phyloP scores from a whole-genome alignment of 495 filamentous ascomycete species.

The Neurospora sp. region DNA sequence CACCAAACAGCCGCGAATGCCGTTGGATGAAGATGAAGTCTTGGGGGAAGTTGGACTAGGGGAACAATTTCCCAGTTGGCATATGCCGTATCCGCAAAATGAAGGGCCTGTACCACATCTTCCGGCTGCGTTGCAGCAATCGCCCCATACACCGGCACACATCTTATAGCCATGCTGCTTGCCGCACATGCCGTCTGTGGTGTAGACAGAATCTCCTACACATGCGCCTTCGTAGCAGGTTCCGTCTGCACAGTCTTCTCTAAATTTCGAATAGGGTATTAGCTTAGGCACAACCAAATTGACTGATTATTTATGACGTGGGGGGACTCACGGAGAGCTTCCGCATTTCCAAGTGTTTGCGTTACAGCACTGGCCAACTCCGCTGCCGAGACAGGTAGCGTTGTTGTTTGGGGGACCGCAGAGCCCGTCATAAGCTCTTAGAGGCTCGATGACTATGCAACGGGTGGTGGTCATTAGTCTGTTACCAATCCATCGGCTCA shows the following conservation, averaged over 20 bases:
- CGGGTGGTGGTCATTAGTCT: neutral
- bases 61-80: neutral
- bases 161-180: slow-evolving; percentile 3
- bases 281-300: neutral
- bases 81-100: neutral
- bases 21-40: no score
- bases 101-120: slow-evolving; percentile 11
- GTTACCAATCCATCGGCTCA: neutral
- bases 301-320: neutral
- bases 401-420: slow-evolving; percentile 22
- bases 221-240: slow-evolving; percentile 23
- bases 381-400: slow-evolving; percentile 19
- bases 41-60: no score
- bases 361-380: slow-evolving; percentile 15
- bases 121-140: slow-evolving; percentile 20
- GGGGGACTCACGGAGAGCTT: slow-evolving; percentile 5
- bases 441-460: slow-evolving; percentile 14
- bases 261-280: neutral
- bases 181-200: slow-evolving; percentile 20
- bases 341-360: slow-evolving; percentile 20
- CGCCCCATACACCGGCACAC: slow-evolving; percentile 20
- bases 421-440: slow-evolving; percentile 13
- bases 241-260: slow-evolving; percentile 19
- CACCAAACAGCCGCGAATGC: no score
- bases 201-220: slow-evolving; percentile 9